phyloP scores from a whole-genome alignment of 2,329 filamentous ascomycete genomes.

The Gnomoniopsis sp. region DNA sequence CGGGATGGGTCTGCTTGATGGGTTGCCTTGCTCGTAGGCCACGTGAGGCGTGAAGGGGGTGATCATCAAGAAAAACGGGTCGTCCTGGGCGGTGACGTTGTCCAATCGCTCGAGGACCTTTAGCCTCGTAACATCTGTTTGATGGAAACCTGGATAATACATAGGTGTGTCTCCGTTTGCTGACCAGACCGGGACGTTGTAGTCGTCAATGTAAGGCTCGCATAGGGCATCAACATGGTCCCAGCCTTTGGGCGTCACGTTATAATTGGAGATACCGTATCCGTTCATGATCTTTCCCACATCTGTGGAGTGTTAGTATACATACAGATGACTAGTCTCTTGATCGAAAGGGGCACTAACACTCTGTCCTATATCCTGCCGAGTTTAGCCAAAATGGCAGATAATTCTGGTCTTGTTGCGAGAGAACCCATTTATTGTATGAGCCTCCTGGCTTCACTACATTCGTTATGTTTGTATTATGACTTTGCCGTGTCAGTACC shows the following conservation, averaged over 20 bases:
- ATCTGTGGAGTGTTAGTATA: conserved; percentile 9
- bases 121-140: conserved; percentile 24
- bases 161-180: conserved; percentile 20
- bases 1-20: conserved; percentile 18
- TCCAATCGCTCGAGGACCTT: conserved; percentile 23
- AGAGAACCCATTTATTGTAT: conserved; percentile 40
- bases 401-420: conserved; percentile 39
- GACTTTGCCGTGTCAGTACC: background rate
- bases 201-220: conserved; percentile 27
- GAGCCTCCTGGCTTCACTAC: conserved; percentile 32
- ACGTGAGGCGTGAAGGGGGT: conserved; percentile 22
- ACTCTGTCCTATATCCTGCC: conserved; percentile 41
- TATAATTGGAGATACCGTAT: conserved; percentile 38
- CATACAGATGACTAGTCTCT: too few relatives aligned
- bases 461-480: conserved; percentile 30
- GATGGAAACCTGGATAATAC: conserved; percentile 23
- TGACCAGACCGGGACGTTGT: conserved; percentile 25
- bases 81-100: conserved; percentile 16
- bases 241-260: conserved; percentile 28
- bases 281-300: conserved; percentile 43
- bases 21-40: conserved; percentile 14
- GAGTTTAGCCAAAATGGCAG: conserved; percentile 41
- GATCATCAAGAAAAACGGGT: conserved; percentile 23
- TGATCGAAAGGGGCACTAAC: conserved; percentile 22
- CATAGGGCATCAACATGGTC: conserved; percentile 22